phyloP scores from a whole-genome alignment of 495 filamentous ascomycete species.

The Bombardia bombarda region DNA sequence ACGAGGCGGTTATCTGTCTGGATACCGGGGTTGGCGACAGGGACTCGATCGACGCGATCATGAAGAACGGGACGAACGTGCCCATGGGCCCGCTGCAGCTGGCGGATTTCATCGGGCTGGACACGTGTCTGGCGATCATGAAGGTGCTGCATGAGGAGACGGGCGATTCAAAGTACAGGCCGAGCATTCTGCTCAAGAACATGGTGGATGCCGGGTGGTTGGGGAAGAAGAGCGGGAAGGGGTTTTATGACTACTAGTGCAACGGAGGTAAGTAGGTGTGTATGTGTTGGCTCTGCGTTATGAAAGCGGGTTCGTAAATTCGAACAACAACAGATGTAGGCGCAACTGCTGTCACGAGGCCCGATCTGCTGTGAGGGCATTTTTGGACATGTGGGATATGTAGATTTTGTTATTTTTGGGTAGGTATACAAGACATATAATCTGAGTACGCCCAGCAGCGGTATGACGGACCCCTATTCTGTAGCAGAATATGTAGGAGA shows the following conservation, averaged over 20 bases:
- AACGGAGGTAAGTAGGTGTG: too few relatives aligned
- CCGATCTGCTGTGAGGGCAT: too few relatives aligned
- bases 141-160: slow-evolving; percentile 87
- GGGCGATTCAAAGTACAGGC: slow-evolving; percentile 90
- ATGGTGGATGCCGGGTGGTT: slow-evolving; percentile 99
- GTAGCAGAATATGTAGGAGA: too few relatives aligned
- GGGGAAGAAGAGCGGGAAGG: slow-evolving; percentile 95
- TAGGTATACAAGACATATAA: too few relatives aligned
- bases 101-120: slow-evolving; percentile 95
- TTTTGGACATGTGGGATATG: too few relatives aligned
- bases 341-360: too few relatives aligned
- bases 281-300: too few relatives aligned
- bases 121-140: slow-evolving; percentile 97
- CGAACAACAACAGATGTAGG: too few relatives aligned
- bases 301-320: too few relatives aligned
- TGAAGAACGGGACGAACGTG: slow-evolving; percentile 98
- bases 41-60: slow-evolving; percentile 92
- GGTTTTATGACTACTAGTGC: slow-evolving; percentile 77
- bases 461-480: too few relatives aligned
- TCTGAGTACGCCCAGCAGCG: too few relatives aligned
- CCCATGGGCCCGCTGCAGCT: slow-evolving; percentile 94
- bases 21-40: slow-evolving; percentile 84
- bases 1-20: slow-evolving; percentile 93
- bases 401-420: too few relatives aligned
- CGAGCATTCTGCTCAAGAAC: slow-evolving; percentile 73